Base-by-base conservation (phyloP, 1,284 basidiomycete genomes). In the Sporisorium iseilematis-ciliati region DNA sequence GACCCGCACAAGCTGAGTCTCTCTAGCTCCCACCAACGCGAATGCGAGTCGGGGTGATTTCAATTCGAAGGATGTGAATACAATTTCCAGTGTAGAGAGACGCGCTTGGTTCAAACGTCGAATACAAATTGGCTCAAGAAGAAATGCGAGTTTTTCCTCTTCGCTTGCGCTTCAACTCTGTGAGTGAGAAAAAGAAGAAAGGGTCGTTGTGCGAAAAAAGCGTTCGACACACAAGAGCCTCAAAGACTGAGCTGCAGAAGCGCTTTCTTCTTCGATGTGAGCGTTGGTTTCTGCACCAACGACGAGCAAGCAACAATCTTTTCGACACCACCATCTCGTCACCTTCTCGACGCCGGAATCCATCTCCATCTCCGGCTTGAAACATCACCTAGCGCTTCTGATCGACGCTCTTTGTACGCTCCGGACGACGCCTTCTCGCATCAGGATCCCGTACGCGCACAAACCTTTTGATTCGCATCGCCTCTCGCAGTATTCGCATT, bases 111-210 rank as follows among this genome's bases (percentile, higher is more conserved):
- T 45, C 6, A 56, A 46, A 23, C 23, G n/a, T 7, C 7, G 12
- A 45, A 45, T 45, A 33, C 26, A 45, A 56, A 35, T 20, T n/a
- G 14, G 10, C 12, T 23, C 42, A 45, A 38, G 56, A 57, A 57
- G 46, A 49, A 59, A 18, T 29, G 42, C 25, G 38, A 59, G 48
- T 43, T 45, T 59, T 42, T 46, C 38, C 41, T 49, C n/a, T 23
- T 23, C 1, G n/a, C 8, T n/a, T 31, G 25, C 45, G 11, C 40
- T 41, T 41, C n/a, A 23, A 12, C 20, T 23, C 21, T 3, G 42
- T 12, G 21, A 12, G 20, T 23, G 20, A 21, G 42, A 21, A 35
- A 50, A n/a, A 23, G 29, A 31, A 35, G 29, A 50, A 50, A 23
- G 31, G 31, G 31, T 49, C 31, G 49, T 25, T 26, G 14, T 49